Evolutionary conservation across 164 flowering plant species (phyloP), one percentile per base, ranked within the genome.

Genomic region (Umbilicus rupestris): DNA sequence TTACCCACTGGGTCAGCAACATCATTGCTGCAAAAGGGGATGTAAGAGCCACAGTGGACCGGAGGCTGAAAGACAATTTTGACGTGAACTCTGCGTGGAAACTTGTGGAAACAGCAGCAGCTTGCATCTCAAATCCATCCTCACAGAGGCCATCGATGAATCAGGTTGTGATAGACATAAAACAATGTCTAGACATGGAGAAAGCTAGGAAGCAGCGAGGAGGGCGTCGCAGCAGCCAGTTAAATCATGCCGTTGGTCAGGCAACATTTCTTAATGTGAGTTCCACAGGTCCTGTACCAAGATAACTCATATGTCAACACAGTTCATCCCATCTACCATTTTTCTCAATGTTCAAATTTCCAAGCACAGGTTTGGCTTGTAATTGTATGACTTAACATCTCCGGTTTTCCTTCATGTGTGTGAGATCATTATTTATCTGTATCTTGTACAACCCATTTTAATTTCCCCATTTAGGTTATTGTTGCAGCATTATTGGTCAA

Each of bases 21-120:
- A 20, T 81, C 72, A 52, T 81, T 19, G 70, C 64, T 9, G 24
- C 9, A 3, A 73, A 67, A 26, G 85, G 83, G 3, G 85, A 85
- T 20, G 68, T 82, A 0, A 19, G 52, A 28, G 70, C 30, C 9
- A 68, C 72, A 7, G 79, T 80, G 19, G 89, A 85, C 58, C 73
- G 74, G 12, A 77, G 78, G 35, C 14, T 85, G 26, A 11, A 37
- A 1, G 77, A 73, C 16, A 66, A 63, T 5, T 78, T 47, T n/a
- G 77, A 75, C 22, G 39, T 39, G 11, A 74, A 70, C 35, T 80
- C 88, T 14, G 75, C 37, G 0, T 79, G 81, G 83, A 84, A 75
- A 70, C 78, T 75, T 6, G 41, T 72, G 11, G 85, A 81, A n/a
- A 29, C 72, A 20, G 85, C 86, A 44, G 73, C 80, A 77, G 68